Base-by-base conservation (phyloP, 2,329 filamentous ascomycete genomes). In the Macroventuria anomochaeta region DNA sequence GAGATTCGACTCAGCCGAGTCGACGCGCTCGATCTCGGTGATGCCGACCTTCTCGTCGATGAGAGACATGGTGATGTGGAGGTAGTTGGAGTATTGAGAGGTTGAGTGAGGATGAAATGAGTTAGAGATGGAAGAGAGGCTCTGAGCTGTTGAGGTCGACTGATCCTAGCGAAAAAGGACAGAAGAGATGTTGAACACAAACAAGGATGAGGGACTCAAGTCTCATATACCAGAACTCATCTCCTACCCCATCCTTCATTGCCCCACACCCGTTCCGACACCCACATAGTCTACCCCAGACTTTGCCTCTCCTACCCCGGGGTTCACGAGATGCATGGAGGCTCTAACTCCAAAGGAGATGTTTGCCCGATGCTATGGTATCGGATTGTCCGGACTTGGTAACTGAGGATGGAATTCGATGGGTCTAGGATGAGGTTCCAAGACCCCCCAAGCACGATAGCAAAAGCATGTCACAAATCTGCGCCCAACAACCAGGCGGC, bases 1-100 rank as follows among this genome's bases (percentile, higher is more conserved):
- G 31, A 49, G 40, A 28, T 52, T 41, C 7, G 53, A 57, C 10
- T 43, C 43, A 8, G 55, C 39, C 13, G 63, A 59, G 23, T 62
- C 58, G 32, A 63, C 26, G 23, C 62, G 58, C 47, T 66, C 60
- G 15, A 64, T 53, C 50, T 60, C 52, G 15, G 33, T 28, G 18
- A 59, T 33, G 15, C 44, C 47, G 40, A 57, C 62, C 46, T 66
- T 66, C 52, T 66, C 63, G 13, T 64, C 62, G n/a, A 46, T 31
- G 50, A 59, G 58, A 33, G 58, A 61, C 51, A 54, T 54, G 7
- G 28, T 53, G 38, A 29, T 44, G 32, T 34, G 6, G 20, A 18
- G 10, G 31, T 18, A 18, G 3, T 21, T 13, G 5, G 11, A 29
- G 21, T 28, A 23, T 29, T 37, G 34, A n/a, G 11, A 20, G 2